Base-by-base conservation (phyloP, 164 flowering plant genomes). In the Euptelea pleiosperma region DNA sequence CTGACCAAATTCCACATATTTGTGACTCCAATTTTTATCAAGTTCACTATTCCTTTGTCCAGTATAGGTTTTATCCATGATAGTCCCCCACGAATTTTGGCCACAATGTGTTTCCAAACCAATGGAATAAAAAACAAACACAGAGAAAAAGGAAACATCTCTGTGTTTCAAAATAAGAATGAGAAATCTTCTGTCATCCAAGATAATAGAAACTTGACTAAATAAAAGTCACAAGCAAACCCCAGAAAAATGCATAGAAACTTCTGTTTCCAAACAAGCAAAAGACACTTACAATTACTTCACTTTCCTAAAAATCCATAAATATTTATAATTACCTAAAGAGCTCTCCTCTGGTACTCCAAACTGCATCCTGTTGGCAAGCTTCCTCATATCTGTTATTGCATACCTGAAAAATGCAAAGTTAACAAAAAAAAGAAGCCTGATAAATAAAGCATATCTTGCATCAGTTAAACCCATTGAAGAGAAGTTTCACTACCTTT, bases 341-440 rank as follows among this genome's bases (percentile, higher is more conserved):
- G 99, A 91, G 64, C 99, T 94, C 77, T 94, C 99, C 70, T 94
- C 99, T 36, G 96, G 97, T 16, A 83, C 63, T 46, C 97, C 97
- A 74, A 94, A 94, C 55, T 81, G 92, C 99, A 94, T 91, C 74
- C 97, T 73, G 49, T 94, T 94, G 22, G 99, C 99, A 67, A 94
- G 76, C 76, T 91, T 91, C 75, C 97, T 79, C 99, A 86, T 88
- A 73, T 94, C 99, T 10, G 97, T 94, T 30, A 87, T 51, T 10
- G 96, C 95, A 76, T 91, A 94, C 59, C 99, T 93, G 77, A 51
- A 46, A 37, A 44, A 29, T 21, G 14, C 4, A 36, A 54, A 52
- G 4, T 19, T 6, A 14, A 58, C 47, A 48, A 28, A 15, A 4
- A 43, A 39, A 14, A 19, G 9, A 30, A 19, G 6, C 43, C 11